phyloP scores from a whole-genome alignment of 2,329 filamentous ascomycete genomes.

The Seiridium cupressi region DNA sequence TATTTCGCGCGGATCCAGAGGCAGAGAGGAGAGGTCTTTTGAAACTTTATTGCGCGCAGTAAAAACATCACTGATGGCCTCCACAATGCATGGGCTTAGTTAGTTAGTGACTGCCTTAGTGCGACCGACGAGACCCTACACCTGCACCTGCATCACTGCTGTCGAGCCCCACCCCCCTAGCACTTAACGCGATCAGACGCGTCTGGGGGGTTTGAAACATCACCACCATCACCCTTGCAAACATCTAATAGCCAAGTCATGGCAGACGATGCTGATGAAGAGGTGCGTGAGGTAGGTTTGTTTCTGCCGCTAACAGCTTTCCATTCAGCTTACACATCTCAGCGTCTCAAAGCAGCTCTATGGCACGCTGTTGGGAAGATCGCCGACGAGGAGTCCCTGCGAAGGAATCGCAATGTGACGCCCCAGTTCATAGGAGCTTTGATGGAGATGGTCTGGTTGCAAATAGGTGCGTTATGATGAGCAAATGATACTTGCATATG shows the following conservation, averaged over 20 bases:
- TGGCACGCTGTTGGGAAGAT: conserved; percentile 86
- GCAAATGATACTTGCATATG: background rate
- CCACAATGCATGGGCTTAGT: background rate
- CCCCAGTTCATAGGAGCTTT: conserved; percentile 83
- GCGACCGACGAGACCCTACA: background rate
- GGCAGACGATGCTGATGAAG: conserved; percentile 29
- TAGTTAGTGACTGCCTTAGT: background rate
- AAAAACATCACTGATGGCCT: conserved; percentile 1
- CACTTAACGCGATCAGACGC: background rate
- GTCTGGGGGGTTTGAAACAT: background rate
- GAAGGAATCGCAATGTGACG: conserved; percentile 78
- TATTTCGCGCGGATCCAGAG: too few species aligned
- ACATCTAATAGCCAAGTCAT: conserved; percentile 14
- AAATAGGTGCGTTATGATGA: conserved; percentile 58
- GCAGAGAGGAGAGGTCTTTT: background rate
- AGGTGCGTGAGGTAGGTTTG: conserved; percentile 25
- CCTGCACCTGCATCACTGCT: too few species aligned
- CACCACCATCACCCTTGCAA: background rate
- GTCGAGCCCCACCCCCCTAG: background rate
- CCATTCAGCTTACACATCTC: conserved; percentile 2
- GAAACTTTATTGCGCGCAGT: background rate
- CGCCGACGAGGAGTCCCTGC: conserved; percentile 78
- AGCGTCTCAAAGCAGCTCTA: conserved; percentile 81
- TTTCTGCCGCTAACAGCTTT: too few species aligned
- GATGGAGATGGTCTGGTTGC: conserved; percentile 72